Base-by-base conservation (phyloP, 2,329 filamentous ascomycete genomes). In the Penicillium sp. region DNA sequence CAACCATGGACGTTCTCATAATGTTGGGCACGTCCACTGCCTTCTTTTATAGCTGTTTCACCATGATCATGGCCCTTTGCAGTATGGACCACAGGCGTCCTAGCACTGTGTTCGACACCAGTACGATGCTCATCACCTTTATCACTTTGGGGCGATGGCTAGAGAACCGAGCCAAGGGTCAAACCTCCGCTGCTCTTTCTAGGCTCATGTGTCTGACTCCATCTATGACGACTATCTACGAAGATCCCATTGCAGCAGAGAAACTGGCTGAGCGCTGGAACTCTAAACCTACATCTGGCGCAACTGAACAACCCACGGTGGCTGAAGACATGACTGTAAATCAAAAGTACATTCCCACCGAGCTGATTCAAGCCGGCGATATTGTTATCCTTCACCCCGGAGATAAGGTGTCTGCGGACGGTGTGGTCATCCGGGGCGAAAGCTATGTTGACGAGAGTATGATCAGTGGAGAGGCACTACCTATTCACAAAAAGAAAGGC, bases 391-490 rank as follows among this genome's bases (percentile, higher is more conserved):
- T 99, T 55, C 89, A 91, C 56, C 94, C 94, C 7, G 94, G 94
- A 54, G 94, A 97, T 78, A 97, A 97, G 79, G 91, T 99, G 57
- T 93, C 94, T 2, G 93, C 93, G 1, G 94, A 99, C 72, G 94
- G 94, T 48, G 83, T 86, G 9, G 84, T 99, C 52, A 91, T 91
- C 56, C 86, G 89, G 53, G 94, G 94, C 33, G 91, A 97, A 75
- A 96, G 91, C 37, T 96, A 95, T 69, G 86, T 97, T 23, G 92
- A 99, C 65, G 94, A 99, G 77, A 96, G 92, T 71, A 97, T 97
- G 93, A 93, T 99, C 49, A 99, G 94, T 6, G 94, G 94, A 64
- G 94, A 99, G 78, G 90, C 94, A 3, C 93, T 97, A 84, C 93
- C 94, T 0, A 92, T 97, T 37, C 86, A 91, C 68, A 99, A 99